Base-by-base conservation (phyloP, 2,329 filamentous ascomycete species). In the Fusarium bactridioides region DNA sequence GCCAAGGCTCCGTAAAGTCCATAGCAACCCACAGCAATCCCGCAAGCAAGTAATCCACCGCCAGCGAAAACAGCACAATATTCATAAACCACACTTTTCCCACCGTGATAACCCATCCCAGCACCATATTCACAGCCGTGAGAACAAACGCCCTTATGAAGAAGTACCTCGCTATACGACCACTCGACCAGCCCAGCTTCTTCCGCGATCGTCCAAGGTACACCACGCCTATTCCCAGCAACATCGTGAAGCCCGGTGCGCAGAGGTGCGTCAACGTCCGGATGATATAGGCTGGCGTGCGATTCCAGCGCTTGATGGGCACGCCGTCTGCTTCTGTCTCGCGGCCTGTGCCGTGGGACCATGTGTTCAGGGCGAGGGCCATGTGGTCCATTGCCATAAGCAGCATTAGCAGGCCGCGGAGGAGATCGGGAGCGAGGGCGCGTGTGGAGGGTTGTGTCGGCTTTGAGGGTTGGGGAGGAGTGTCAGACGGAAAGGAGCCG, bases 331-430 rank as follows among this genome's bases (percentile, higher is more conserved):
- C 56, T 67, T 86, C 84, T 2, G 72, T 67, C n/a, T 69, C 69
- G n/a, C 76, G 65, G 9, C 80, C 79, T 11, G 83, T 84, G 40
- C 82, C 82, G 58, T 85, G 82, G 29, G 77, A 67, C 84, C 84
- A 86, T 2, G 81, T 77, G 61, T 80, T 78, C n/a, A 85, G 74
- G 4, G 75, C 75, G 21, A 84, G 65, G n/a, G 78, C 75, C 61
- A 78, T 80, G 73, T 86, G 84, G 73, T 86, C 84, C 45, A 85
- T 69, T 2, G 83, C 83, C 84, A 86, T 85, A 61, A 83, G 50
- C 18, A 80, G 74, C 81, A 84, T 84, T n/a, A 85, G 76, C 5
- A 85, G 73, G 35, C 84, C 84, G 38, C 84, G 83, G 10, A 85
- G 77, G 21, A 86, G 77, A 63, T 86, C 84, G 7, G 84, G 84